Evolutionary conservation across 352 stramenopile species (phyloP), one percentile per base, ranked within the genome.

Genomic region (Phytophthora sp.): DNA sequence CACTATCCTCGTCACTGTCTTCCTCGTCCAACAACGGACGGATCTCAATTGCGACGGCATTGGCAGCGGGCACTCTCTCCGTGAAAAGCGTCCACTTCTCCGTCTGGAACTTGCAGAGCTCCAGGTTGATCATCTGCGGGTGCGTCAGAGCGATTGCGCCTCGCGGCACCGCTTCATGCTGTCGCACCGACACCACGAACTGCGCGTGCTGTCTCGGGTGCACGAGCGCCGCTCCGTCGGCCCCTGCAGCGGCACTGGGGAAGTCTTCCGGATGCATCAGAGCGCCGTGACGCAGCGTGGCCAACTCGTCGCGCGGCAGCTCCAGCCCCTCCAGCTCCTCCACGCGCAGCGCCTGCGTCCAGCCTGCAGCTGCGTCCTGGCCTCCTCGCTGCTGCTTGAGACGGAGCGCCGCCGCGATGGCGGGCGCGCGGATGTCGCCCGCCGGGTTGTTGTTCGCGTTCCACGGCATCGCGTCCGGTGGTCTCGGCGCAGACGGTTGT

Each of bases 381-480:
- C 9, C 1, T 13, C 31, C 52, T 58, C 67, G 56, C 10, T 74
- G 69, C 76, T 87, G 65, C 54, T 90, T 69, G 41, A 77, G 70
- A 35, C 71, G 74, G 39, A 89, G 54, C 13, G 72, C 82, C 12
- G 84, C 73, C 23, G 82, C 71, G 20, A 91, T 84, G 58, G 82
- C 82, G 9, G 86, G 86, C 53, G 85, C 81, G 61, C 86, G 86
- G 62, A 95, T 82, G 58, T 90, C 79, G 32, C 87, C 84, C 11
- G 84, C 84, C 12, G 85, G 87, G 60, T 95, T 95, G 73, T 93
- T 95, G 82, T 84, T 93, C 18, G 87, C 84, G 42, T 88, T 87
- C 86, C 84, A 95, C 46, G 82, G 82, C 87, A 95, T 95, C 31
- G 27, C 24, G 61, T 62, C 28, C 62, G 35, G 50, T 62, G 62